Percentiles rank a stretch among this genome's conserved stretches.
Evolutionary conservation across 1,284 basidiomycete species (phyloP).

Genomic region (Xerocomus nothofagi): DNA sequence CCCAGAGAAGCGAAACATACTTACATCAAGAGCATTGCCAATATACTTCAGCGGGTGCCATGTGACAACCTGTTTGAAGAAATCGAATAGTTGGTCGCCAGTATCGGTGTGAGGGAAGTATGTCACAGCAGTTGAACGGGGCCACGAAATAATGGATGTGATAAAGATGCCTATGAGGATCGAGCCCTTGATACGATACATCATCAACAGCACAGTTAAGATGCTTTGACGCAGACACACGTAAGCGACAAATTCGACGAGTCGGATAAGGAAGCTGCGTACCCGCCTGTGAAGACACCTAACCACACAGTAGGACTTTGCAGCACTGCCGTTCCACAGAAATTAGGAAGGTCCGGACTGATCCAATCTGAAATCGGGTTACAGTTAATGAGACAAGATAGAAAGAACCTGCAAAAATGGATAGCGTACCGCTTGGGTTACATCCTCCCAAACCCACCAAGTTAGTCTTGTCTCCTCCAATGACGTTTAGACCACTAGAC

Average conservation of each 20-base stretch:
- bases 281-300: constrained; percentile 88
- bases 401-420: background rate
- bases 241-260: constrained; percentile 14
- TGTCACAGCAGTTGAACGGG: constrained; percentile 77
- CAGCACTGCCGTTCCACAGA: constrained; percentile 69
- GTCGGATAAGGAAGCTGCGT: constrained; percentile 20
- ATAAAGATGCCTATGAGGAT: constrained; percentile 84
- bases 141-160: constrained; percentile 89
- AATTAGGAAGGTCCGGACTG: constrained; percentile 46
- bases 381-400: background rate
- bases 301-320: constrained; percentile 83
- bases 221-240: constrained; percentile 46
- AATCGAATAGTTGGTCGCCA: constrained; percentile 78
- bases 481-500: constrained; percentile 68
- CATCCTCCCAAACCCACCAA: constrained; percentile 85
- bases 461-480: constrained; percentile 74
- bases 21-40: constrained; percentile 65
- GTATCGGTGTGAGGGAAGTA: constrained; percentile 73
- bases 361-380: constrained; percentile 33
- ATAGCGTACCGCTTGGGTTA: constrained; percentile 44
- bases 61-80: constrained; percentile 85
- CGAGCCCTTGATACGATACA: constrained; percentile 85
- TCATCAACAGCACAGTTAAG: constrained; percentile 75
- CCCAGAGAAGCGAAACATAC: constrained; percentile 25
- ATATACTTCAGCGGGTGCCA: constrained; percentile 67